Evolutionary conservation across 441 rosid species (phyloP).

Genomic region (Erodium moschatum): DNA sequence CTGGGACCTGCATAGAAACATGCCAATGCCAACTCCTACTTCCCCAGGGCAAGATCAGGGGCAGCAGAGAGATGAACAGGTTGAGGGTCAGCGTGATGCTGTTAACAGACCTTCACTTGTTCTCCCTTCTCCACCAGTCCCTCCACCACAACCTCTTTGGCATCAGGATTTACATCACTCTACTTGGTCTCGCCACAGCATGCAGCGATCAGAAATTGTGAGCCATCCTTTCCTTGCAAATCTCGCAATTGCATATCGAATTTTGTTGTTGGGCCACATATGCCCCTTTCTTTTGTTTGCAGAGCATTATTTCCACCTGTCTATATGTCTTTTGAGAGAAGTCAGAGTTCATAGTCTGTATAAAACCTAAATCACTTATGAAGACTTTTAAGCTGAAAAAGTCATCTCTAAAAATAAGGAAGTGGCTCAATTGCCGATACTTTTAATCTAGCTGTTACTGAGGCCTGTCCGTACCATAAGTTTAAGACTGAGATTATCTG

Average conservation of each 20-base stretch:
- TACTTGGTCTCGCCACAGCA: conserved; percentile 82
- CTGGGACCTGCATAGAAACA: conserved; percentile 69
- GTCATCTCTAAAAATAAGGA: not conserved
- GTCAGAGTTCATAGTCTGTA: not conserved
- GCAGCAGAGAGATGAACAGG: conserved; percentile 46
- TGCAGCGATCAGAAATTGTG: conserved; percentile 82
- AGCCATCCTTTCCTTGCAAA: conserved; percentile 23
- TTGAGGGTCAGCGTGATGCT: conserved; percentile 40
- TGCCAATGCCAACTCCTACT: conserved; percentile 44
- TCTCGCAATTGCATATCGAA: not conserved
- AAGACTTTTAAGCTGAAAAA: conserved; percentile 10
- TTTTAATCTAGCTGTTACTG: not conserved
- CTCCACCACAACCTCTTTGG: conserved; percentile 95
- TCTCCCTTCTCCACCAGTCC: conserved; percentile 68
- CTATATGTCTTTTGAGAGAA: not conserved
- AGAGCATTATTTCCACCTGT: not conserved
- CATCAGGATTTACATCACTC: conserved; percentile 76
- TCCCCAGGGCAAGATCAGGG: conserved; percentile 56
- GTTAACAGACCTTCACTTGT: conserved; percentile 50
- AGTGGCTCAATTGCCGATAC: not conserved
- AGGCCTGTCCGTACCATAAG: not conserved
- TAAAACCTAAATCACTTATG: not conserved
- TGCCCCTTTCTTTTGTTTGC: not conserved
- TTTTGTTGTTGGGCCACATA: not conserved
- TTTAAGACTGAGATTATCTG: not conserved